Evolutionary conservation across 2,329 filamentous ascomycete species (phyloP), one percentile per base, ranked within the genome.

Genomic region (Alternaria infectoria): DNA sequence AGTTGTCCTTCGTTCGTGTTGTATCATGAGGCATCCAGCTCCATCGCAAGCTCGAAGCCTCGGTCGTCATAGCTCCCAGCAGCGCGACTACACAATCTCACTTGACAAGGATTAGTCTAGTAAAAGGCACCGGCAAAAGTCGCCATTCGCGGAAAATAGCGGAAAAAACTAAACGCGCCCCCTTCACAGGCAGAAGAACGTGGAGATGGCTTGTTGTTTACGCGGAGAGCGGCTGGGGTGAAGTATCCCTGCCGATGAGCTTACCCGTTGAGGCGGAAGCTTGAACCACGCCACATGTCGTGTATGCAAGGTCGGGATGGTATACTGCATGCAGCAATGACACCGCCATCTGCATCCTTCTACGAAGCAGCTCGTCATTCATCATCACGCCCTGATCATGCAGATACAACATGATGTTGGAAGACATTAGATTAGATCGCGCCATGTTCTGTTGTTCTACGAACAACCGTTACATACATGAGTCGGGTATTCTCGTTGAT

Each of bases 91-190:
- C 46, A 54, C 54, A 56, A 56, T 47, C 36, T 52, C 51, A 46
- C 60, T 54, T 19, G 17, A 52, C 61, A 32, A 30, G 61, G 55
- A 61, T 54, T 21, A 30, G 28, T 26, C 30, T 30, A 46, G 40
- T 45, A 30, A 51, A 59, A 66, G 40, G 59, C 45, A 60, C 51
- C 52, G 46, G 58, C 58, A 55, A 58, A 49, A 36, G 54, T 54
- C 57, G 60, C 64, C 62, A 71, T 72, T 72, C 67, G 71, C 68
- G 71, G 71, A 65, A 68, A 59, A 66, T 69, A 60, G 71, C 69
- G 71, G 71, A 67, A 66, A 59, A 70, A 67, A 60, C 59, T 61
- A 64, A 57, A 64, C 54, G 61, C 66, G 59, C 49, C 57, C 50
- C 54, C 40, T 63, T 63, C 55, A 59, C 62, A 58, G 52, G 64